phyloP scores from a whole-genome alignment of 805 yeast genomes.

The Candida cerambycidarum region DNA sequence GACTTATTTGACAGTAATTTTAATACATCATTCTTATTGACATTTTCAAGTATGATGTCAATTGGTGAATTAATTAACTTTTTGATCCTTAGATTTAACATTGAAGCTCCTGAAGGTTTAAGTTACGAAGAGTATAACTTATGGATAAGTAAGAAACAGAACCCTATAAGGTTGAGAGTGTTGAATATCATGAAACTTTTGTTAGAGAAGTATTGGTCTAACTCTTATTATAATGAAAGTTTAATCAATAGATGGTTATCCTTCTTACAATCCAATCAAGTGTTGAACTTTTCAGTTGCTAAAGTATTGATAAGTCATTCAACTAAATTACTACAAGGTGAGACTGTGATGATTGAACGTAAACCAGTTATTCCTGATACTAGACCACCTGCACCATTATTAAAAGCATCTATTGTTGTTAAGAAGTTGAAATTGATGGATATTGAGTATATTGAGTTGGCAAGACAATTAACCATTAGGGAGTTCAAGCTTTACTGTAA shows the following conservation, averaged over 20 bases:
- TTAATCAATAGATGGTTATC: constrained; percentile 34
- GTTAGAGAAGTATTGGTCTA: constrained; percentile 70
- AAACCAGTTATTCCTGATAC: constrained; percentile 27
- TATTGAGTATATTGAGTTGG: constrained; percentile 72
- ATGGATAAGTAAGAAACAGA: constrained; percentile 73
- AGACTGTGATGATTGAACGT: constrained; percentile 25
- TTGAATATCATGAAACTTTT: constrained; percentile 65
- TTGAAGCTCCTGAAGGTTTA: constrained; percentile 84
- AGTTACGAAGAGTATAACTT: constrained; percentile 75
- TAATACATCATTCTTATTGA: constrained; percentile 66
- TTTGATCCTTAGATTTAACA: constrained; percentile 62
- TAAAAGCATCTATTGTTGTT: constrained; percentile 31
- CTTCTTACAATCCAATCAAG: constrained; percentile 21
- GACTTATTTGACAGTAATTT: constrained; percentile 59
- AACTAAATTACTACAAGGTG: constrained; percentile 29
- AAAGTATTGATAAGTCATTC: constrained; percentile 27
- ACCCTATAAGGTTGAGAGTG: constrained; percentile 65
- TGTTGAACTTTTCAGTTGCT: constrained; percentile 26
- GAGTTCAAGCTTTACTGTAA: constrained; percentile 70
- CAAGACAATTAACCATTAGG: constrained; percentile 79
- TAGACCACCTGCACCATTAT: constrained; percentile 43
- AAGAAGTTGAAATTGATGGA: constrained; percentile 55
- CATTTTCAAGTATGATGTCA: constrained; percentile 73
- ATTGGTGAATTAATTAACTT: constrained; percentile 60
- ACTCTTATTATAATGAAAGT: constrained; percentile 52